Evolutionary conservation across 306 rosid genomes (phyloP).

Genomic region (Lupinus albus): DNA sequence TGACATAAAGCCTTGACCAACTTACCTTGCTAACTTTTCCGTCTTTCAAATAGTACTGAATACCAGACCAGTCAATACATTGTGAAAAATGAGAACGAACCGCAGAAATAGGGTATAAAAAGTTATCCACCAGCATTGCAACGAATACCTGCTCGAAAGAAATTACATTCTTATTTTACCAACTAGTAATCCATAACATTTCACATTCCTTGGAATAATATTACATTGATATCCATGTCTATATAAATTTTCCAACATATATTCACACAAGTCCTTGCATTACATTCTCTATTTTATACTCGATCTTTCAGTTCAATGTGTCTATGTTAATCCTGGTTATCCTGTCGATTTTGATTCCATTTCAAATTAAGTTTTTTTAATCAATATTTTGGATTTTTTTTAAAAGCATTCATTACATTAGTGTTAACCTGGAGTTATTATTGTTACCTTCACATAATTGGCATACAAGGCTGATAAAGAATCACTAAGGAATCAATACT

Average conservation of each 20-base stretch:
- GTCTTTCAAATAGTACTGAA: slow-evolving; percentile 77
- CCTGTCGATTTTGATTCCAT: slow-evolving; percentile 20
- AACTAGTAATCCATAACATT: slow-evolving; percentile 33
- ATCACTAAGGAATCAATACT: slow-evolving; percentile 31
- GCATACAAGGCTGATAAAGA: background rate
- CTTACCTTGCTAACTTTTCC: slow-evolving; percentile 87
- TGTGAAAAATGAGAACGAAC: slow-evolving; percentile 90
- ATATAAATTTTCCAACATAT: background rate
- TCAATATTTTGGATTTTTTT: slow-evolving; percentile 1
- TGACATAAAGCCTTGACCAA: slow-evolving; percentile 35
- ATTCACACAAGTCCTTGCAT: slow-evolving; percentile 18
- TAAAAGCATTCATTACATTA: slow-evolving; percentile 3
- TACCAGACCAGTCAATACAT: slow-evolving; percentile 97
- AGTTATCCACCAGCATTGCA: slow-evolving; percentile 90
- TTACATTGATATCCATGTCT: background rate
- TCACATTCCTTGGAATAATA: slow-evolving; percentile 36
- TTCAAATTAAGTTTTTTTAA: slow-evolving; percentile 22
- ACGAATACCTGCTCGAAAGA: slow-evolving; percentile 75
- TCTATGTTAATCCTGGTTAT: slow-evolving; percentile 9
- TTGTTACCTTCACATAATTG: slow-evolving; percentile 31
- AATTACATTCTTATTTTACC: slow-evolving; percentile 44
- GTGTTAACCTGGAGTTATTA: slow-evolving; percentile 13
- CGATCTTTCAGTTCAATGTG: slow-evolving; percentile 18
- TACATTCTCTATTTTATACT: slow-evolving; percentile 27
- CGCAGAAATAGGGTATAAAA: slow-evolving; percentile 88